These are phyloP conservation scores for Coemansia sp. DNA, from an alignment of 192 early-diverging fungal species.

Conservation along the genomic window DNA sequence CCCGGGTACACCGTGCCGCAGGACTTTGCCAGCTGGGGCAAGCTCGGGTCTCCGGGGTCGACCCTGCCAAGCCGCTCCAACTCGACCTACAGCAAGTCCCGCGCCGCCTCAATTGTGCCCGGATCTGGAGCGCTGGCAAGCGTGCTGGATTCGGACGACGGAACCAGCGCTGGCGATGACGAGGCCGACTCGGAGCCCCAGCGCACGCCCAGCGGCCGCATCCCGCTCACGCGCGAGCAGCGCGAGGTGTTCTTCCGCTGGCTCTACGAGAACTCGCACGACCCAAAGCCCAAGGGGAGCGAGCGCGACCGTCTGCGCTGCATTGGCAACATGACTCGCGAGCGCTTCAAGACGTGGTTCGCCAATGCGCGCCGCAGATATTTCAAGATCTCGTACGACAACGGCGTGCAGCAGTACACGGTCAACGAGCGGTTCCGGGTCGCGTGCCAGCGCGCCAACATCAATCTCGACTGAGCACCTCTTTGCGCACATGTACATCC, in stretches of 20 bases:
- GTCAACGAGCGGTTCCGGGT: conserved; percentile 35
- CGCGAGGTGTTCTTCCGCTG: conserved; percentile 36
- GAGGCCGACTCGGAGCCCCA: conserved; percentile 2
- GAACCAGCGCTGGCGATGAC: conserved; percentile 3
- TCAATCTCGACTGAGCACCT: conserved; percentile 22
- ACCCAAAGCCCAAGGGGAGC: conserved; percentile 50
- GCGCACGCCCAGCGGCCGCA: conserved; percentile 16
- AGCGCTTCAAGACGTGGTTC: conserved; percentile 53
- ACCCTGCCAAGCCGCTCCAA: not conserved
- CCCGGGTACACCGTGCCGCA: not conserved
- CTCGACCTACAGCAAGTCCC: not conserved
- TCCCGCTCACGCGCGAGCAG: conserved; percentile 31
- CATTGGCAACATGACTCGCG: conserved; percentile 44
- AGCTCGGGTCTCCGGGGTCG: not conserved
- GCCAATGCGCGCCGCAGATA: conserved; percentile 52
- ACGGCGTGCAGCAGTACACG: conserved; percentile 33
- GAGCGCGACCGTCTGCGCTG: conserved; percentile 41
- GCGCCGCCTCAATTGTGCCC: not conserved
- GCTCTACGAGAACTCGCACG: conserved; percentile 33
- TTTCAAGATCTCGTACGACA: conserved; percentile 16
- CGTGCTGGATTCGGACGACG: conserved; percentile 26
- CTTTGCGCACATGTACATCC: not conserved
- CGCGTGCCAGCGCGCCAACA: conserved; percentile 38
- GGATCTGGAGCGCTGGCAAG: not conserved
- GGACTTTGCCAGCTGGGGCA: not conserved